These are phyloP conservation scores for Pseudomassariella vexata DNA, from an alignment of 2,329 filamentous ascomycete species.

Conservation along the genomic window DNA sequence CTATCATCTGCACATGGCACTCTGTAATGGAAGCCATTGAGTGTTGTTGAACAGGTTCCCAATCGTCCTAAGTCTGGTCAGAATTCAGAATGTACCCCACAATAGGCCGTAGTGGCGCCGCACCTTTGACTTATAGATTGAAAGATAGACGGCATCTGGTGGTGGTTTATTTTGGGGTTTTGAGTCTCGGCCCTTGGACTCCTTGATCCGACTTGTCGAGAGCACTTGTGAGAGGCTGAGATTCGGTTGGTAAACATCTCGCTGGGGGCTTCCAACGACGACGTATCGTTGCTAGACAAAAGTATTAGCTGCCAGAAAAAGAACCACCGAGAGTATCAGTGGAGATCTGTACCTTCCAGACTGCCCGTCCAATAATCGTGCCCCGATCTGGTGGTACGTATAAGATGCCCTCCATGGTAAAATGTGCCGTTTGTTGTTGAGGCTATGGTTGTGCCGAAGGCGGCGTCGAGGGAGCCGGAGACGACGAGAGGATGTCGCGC, in stretches of 20 bases:
- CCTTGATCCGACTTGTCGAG: conserved; percentile 31
- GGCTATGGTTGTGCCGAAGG: no score
- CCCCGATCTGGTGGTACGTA: conserved; percentile 45
- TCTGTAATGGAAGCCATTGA: conserved; percentile 45
- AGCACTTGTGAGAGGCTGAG: conserved; percentile 32
- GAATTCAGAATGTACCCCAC: no score
- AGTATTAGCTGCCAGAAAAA: conserved; percentile 12
- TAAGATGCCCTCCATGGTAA: conserved; percentile 43
- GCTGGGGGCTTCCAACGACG: conserved; percentile 40
- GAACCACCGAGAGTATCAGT: no score
- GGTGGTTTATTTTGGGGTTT: conserved; percentile 27
- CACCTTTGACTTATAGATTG: conserved; percentile 53
- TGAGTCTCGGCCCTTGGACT: conserved; percentile 27
- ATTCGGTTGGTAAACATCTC: conserved; percentile 28
- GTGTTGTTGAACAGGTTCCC: conserved; percentile 49
- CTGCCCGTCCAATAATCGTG: conserved; percentile 42
- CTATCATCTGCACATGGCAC: conserved; percentile 52
- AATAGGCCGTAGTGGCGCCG: conserved; percentile 12
- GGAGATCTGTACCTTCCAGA: conserved; percentile 42
- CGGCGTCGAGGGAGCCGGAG: no score
- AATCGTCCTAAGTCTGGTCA: no score
- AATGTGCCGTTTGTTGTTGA: no score
- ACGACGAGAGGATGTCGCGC: no score
- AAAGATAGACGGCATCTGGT: conserved; percentile 41
- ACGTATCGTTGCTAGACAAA: conserved; percentile 50